These are phyloP conservation scores for Diaporthe ilicicola DNA, from an alignment of 2,329 filamentous ascomycete species.

Conservation along the genomic window DNA sequence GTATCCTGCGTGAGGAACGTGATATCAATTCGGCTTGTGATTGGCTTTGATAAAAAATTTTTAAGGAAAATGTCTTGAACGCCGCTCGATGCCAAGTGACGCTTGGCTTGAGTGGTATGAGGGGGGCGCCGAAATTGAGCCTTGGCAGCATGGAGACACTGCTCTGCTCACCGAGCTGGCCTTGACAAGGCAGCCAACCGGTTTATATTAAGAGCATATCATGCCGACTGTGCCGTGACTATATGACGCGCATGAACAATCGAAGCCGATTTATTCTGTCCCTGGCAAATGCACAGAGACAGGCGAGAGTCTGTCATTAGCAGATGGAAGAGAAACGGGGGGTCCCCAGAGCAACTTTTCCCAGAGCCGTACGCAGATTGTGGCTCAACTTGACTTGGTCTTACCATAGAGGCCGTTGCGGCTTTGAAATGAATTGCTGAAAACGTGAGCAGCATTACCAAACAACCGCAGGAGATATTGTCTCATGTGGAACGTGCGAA, in stretches of 20 bases:
- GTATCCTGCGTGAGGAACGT: slow-evolving; percentile 6
- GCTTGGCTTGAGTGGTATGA: background rate
- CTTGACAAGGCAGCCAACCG: background rate
- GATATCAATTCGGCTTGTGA: background rate
- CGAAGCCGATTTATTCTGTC: rapidly evolving
- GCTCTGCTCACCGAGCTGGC: background rate
- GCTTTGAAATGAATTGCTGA: background rate
- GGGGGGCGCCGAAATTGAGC: slow-evolving; percentile 11
- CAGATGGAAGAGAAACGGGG: background rate
- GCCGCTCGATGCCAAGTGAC: slow-evolving; percentile 11
- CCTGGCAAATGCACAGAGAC: background rate
- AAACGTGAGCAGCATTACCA: background rate
- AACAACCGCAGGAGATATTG: background rate
- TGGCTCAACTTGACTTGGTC: no score
- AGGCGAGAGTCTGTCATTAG: no score
- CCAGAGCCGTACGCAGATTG: no score
- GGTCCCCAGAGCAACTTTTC: no score
- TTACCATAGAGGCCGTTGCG: background rate
- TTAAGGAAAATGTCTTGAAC: background rate
- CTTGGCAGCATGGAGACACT: background rate
- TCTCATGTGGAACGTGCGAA: background rate
- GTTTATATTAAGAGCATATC: background rate
- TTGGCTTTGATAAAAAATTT: background rate
- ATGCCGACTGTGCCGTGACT: background rate
- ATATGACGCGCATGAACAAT: background rate